phyloP scores from a whole-genome alignment of 805 yeast species.

The Saccharomycopsis synnaedendra region DNA sequence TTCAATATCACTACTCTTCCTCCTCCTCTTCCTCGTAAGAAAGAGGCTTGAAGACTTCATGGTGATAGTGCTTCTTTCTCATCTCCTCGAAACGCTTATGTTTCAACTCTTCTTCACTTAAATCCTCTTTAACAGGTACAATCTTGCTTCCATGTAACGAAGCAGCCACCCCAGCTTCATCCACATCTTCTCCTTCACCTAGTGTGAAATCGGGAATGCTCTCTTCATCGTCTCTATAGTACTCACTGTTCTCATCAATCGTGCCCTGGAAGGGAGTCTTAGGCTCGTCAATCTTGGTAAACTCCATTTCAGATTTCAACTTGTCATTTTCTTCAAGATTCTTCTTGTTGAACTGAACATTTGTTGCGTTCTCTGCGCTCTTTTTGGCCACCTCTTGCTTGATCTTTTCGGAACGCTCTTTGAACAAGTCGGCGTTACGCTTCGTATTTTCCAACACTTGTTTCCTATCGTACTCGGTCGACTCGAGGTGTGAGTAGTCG shows the following conservation, averaged over 20 bases:
- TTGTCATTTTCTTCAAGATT: slow-evolving; percentile 51
- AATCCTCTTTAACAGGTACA: slow-evolving; percentile 19
- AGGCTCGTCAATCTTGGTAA: slow-evolving; percentile 83
- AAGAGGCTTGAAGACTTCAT: slow-evolving; percentile 33
- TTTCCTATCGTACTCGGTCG: slow-evolving; percentile 29
- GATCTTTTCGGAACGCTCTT: slow-evolving; percentile 27
- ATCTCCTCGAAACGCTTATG: slow-evolving; percentile 63
- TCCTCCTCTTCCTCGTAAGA: slow-evolving; percentile 24
- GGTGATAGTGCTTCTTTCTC: slow-evolving; percentile 72
- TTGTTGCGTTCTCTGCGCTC: slow-evolving; percentile 23
- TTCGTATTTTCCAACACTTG: slow-evolving; percentile 73
- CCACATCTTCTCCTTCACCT: slow-evolving; percentile 43
- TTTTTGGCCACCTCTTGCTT: slow-evolving; percentile 33
- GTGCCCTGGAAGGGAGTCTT: slow-evolving; percentile 94
- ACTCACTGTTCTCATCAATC: slow-evolving; percentile 61
- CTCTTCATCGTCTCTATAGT: slow-evolving; percentile 48
- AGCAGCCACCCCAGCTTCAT: slow-evolving; percentile 20
- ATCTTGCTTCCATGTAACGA: slow-evolving; percentile 34
- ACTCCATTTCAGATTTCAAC: slow-evolving; percentile 25
- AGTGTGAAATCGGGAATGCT: slow-evolving; percentile 31
- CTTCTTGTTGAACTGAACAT: slow-evolving; percentile 73
- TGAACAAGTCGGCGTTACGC: slow-evolving; percentile 49
- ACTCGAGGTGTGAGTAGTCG: slow-evolving; percentile 2
- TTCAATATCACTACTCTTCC: slow-evolving; percentile 7
- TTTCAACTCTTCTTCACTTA: slow-evolving; percentile 29